Base-by-base conservation (phyloP, 495 filamentous ascomycete species). In the Penicillium canescens region DNA sequence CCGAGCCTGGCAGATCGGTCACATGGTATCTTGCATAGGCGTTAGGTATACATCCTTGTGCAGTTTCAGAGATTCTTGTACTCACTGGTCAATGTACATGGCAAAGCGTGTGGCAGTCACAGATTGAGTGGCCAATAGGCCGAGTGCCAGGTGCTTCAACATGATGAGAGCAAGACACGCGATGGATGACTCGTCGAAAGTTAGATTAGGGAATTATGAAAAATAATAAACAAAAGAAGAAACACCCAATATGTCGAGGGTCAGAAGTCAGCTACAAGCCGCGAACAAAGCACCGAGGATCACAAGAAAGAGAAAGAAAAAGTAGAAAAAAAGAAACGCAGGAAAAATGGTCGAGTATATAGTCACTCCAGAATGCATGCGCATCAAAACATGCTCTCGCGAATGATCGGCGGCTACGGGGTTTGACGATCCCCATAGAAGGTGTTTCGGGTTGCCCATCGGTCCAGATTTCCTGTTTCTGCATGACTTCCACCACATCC, bases 71-170 rank as follows among this genome's bases (percentile, higher is more conserved):
- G 0, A 3, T 21, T 5, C 9, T 7, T 12, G 2, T 23, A 65
- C 69, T 53, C 41, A 74, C 70, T 74, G 14, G 39, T 76, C 73
- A 55, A 75, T 62, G 42, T 76, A 75, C 71, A 74, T 75, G 35
- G 52, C 67, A 41, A 76, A 72, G 28, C 66, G 63, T 13, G 66
- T 31, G 11, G 56, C 59, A 16, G 61, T 53, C 35, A 59, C 71
- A 36, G 53, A 60, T 36, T 72, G 68, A 40, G 60, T 54, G 60
- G 67, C 68, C 63, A 72, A 45, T 2, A 71, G 68, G 63, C 61
- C 65, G 36, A 72, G 50, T 14, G 62, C 55, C 48, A 67, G 43
- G 3, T 50, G 37, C 53, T 69, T 72, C 23, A 69, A 50, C 68
- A 74, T 72, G 28, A n/a, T 57, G 34, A 46, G 34, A 34, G 13